Percentiles rank a stretch among this genome's conserved stretches.
Conservation (phyloP, 78 protist genomes). For the Dictyostelium intermedium region DNA sequence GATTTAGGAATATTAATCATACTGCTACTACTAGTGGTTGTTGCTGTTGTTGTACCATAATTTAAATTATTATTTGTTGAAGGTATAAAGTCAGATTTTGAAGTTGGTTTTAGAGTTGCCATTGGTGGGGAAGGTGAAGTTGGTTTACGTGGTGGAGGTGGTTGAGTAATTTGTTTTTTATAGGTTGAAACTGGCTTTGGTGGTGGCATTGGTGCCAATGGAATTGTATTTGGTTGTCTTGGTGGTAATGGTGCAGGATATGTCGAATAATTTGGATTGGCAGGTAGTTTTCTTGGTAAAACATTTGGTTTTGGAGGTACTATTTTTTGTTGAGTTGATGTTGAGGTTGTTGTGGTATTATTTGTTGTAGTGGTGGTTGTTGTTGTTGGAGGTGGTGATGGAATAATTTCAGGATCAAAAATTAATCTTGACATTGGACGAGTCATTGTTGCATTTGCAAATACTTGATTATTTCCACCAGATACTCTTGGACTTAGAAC, state of each 20-base stretch:
- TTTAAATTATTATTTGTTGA: not conserved
- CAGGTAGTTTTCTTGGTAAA: not conserved
- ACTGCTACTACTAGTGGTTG: not conserved
- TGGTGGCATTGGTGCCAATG: conserved; percentile 5
- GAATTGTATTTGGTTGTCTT: not conserved
- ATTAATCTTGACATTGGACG: conserved; percentile 29
- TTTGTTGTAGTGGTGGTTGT: conserved; percentile 20
- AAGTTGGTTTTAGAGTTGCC: not conserved
- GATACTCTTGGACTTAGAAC: conserved; percentile 29
- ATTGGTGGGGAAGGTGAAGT: conserved; percentile 19
- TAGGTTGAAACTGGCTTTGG: not conserved
- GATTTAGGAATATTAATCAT: not conserved
- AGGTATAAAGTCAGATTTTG: not conserved
- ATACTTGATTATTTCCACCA: conserved; percentile 8
- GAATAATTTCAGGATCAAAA: not conserved
- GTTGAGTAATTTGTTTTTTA: not conserved
- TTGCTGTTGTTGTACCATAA: not conserved
- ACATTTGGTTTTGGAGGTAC: not conserved
- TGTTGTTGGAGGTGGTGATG: conserved; percentile 37
- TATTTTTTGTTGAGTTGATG: not conserved
- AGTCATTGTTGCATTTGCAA: conserved; percentile 38
- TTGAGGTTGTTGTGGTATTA: not conserved
- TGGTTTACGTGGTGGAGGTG: conserved; percentile 10
- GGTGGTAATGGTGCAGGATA: not conserved
- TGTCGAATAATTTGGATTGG: not conserved